A percentile compares a stretch with the other conserved stretches of the same genome.
These are phyloP conservation scores for Ephemerocybe angulata DNA, from an alignment of 768 basidiomycete genomes.

Conservation along the genomic window DNA sequence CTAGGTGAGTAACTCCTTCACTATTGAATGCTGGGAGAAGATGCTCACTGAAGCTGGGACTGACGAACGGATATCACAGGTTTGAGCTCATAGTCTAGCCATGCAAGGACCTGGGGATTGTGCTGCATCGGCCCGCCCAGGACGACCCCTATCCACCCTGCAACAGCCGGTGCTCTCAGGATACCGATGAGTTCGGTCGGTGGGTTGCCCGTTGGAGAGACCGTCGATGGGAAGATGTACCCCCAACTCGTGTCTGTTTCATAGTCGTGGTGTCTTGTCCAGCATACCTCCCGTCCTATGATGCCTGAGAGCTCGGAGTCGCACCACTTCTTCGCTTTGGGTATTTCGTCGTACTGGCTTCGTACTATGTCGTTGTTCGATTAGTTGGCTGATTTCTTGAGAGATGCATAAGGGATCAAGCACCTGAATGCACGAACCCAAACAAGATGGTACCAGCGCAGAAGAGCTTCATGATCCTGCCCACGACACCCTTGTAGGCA, in stretches of 20 bases:
- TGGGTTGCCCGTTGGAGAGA: neutral
- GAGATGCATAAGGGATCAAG: neutral
- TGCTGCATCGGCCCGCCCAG: conserved; percentile 4
- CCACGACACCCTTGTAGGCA: neutral
- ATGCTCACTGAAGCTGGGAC: neutral
- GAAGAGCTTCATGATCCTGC: too few relatives aligned
- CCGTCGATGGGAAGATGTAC: conserved; percentile 1
- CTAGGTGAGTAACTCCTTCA: too few relatives aligned
- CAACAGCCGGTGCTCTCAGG: neutral
- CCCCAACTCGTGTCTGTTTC: conserved; percentile 4
- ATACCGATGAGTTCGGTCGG: conserved; percentile 9
- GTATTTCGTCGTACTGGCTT: too few relatives aligned
- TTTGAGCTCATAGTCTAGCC: neutral
- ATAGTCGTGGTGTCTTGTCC: neutral
- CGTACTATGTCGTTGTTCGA: too few relatives aligned
- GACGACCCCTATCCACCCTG: conserved; percentile 3
- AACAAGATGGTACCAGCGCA: neutral
- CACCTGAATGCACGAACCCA: neutral
- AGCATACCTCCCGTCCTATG: neutral
- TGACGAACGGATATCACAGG: conserved; percentile 5
- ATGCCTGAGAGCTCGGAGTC: neutral
- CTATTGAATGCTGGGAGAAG: neutral
- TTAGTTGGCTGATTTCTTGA: neutral
- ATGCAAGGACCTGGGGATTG: conserved; percentile 1
- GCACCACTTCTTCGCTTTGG: neutral